Evolutionary conservation across 805 yeast genomes (phyloP), one percentile per base, ranked within the genome.

Genomic region (Sugiyamaella valdiviana): DNA sequence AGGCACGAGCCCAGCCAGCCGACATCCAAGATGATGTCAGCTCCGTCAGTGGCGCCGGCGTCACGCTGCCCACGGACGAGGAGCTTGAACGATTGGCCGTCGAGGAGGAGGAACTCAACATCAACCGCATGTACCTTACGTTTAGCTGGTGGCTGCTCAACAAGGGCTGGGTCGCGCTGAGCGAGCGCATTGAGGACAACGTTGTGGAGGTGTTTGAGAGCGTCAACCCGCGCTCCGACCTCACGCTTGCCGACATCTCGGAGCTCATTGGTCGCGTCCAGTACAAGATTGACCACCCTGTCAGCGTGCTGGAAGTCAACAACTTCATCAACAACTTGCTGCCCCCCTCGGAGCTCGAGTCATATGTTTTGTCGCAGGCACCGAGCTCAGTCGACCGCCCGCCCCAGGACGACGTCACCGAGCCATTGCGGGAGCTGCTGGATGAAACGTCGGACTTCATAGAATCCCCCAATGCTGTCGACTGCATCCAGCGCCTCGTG

Each of bases 101-200:
- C 35, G 63, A 58, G 19, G 62, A 57, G 23, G 57, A 59, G 45
- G 61, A 57, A 32, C 39, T 54, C 35, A 71, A 67, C 35, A 76
- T 77, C 55, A 79, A 82, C 60, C 91, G 93, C 58, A 83, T 88
- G 44, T 91, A 85, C 62, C 71, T 91, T 42, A 83, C 95, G 0
- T 76, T 88, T 53, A 83, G 90, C 52, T 91, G 97, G 96, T 91
- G 96, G 96, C 65, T 91, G 41, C 71, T 91, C 44, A 89, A 91
- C 64, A 78, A 81, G 54, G 98, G 98, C 0, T 88, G 93, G 89
- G 58, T 73, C 19, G 68, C 72, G 29, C 67, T 86, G 32, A 72
- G 78, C 19, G 67, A 71, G 23, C 65, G 73, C 17, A 77, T 87
- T 23, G 78, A 79, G 57, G 61, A 64, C 1, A 68, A 77, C 3